phyloP scores from a whole-genome alignment of 441 rosid species.

The Erodium texanum region DNA sequence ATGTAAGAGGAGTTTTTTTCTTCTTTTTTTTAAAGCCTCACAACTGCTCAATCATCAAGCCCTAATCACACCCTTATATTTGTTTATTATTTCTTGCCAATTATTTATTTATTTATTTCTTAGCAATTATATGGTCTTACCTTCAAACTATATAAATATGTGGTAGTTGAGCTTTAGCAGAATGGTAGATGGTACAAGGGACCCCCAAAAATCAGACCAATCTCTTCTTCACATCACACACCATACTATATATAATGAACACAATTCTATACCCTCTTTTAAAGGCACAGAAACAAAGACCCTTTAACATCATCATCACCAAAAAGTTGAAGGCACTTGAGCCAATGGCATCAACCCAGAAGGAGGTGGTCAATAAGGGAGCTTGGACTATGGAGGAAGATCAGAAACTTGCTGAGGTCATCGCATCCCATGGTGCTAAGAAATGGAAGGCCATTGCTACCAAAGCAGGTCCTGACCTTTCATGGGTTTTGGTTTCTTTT shows the following conservation, averaged over 20 bases:
- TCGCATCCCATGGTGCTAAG: constrained; percentile 21
- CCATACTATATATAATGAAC: not conserved
- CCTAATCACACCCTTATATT: too few relatives aligned
- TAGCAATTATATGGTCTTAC: too few relatives aligned
- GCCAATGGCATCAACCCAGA: constrained; percentile 3
- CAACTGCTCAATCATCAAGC: too few relatives aligned
- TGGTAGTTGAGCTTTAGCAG: not conserved
- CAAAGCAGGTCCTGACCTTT: constrained; percentile 15
- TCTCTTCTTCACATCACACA: not conserved
- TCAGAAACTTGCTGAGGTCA: constrained; percentile 17
- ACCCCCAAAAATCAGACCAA: not conserved
- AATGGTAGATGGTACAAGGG: not conserved
- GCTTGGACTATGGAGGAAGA: constrained; percentile 27
- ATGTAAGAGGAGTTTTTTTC: too few relatives aligned
- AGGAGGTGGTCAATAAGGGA: constrained; percentile 20
- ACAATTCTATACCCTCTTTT: not conserved
- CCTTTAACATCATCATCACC: not conserved
- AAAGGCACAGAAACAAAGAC: not conserved
- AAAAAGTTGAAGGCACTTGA: not conserved
- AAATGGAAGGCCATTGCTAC: constrained; percentile 23
- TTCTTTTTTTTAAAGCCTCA: too few relatives aligned
- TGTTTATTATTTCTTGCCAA: too few relatives aligned
- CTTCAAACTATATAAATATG: not conserved
- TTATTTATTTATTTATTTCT: too few relatives aligned
- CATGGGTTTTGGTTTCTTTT: too few relatives aligned